Percentiles rank a stretch among this genome's conserved stretches.
Conservation (phyloP, 140 eudicot species). For the Anethum foeniculum region DNA sequence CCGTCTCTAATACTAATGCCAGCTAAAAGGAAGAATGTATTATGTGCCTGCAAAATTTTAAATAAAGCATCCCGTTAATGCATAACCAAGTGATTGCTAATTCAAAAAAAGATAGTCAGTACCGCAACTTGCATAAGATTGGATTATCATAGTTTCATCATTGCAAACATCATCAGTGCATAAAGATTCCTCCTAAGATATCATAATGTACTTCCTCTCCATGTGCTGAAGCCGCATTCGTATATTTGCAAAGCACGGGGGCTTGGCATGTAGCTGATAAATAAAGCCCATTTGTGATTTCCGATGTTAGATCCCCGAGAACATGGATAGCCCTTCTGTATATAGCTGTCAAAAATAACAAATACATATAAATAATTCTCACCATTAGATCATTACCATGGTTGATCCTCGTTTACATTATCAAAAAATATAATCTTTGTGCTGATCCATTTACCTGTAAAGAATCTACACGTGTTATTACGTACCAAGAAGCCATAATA, state of each 20-base stretch:
- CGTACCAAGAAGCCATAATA: neutral
- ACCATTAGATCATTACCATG: neutral
- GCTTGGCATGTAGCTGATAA: neutral
- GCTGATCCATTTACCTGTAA: neutral
- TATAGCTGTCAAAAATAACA: slow-evolving; percentile 5
- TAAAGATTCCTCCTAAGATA: neutral
- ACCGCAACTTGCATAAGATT: neutral
- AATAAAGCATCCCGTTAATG: neutral
- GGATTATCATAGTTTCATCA: slow-evolving; percentile 6
- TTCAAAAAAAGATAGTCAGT: neutral
- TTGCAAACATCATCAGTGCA: neutral
- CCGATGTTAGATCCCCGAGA: slow-evolving; percentile 1
- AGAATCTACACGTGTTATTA: neutral
- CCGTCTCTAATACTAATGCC: neutral
- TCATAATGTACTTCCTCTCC: neutral
- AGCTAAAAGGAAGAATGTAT: neutral
- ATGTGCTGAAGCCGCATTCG: neutral
- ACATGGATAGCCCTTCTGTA: neutral
- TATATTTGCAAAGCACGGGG: neutral
- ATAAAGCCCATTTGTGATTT: neutral
- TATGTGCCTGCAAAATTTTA: neutral
- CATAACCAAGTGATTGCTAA: neutral
- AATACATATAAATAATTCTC: neutral
- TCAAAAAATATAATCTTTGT: neutral
- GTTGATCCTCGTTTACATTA: neutral